These are phyloP conservation scores for Globisporangium acanthophoron DNA, from an alignment of 352 stramenopile species.

Conservation along the genomic window DNA sequence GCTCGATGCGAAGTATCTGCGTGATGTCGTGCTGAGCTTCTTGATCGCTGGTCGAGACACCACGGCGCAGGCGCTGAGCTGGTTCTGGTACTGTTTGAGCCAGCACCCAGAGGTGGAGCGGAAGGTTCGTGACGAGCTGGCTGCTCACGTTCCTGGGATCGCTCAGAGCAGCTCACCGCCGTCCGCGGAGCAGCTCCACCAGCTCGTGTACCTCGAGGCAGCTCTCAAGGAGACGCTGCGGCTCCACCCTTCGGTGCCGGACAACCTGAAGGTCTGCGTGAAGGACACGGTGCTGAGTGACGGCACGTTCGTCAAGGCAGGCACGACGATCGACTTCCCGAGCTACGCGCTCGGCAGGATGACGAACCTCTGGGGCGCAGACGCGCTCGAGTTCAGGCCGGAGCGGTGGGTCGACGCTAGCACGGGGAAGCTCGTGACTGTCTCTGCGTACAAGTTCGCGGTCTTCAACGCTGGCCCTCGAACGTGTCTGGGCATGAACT, in stretches of 20 bases:
- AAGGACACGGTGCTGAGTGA: conserved; percentile 52
- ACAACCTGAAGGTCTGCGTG: conserved; percentile 22
- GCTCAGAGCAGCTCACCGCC: conserved; percentile 16
- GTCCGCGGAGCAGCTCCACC: conserved; percentile 19
- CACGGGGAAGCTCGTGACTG: conserved; percentile 21
- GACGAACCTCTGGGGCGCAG: conserved; percentile 44
- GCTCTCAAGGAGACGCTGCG: conserved; percentile 56
- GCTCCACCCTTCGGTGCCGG: conserved; percentile 44
- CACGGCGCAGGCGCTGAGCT: conserved; percentile 60
- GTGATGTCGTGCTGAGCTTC: conserved; percentile 77
- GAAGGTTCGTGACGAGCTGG: conserved; percentile 44
- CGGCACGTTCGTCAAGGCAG: conserved; percentile 43
- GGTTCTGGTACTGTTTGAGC: conserved; percentile 57
- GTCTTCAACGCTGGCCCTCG: conserved; percentile 69
- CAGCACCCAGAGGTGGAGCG: conserved; percentile 43
- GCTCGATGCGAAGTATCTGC: conserved; percentile 35
- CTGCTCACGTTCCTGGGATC: background rate
- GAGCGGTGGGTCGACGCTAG: conserved; percentile 54
- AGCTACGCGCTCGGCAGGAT: conserved; percentile 58
- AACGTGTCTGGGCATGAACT: conserved; percentile 59
- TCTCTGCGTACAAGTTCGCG: conserved; percentile 57
- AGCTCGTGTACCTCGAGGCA: conserved; percentile 39
- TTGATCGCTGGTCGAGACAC: conserved; percentile 77
- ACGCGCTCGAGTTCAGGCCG: conserved; percentile 55
- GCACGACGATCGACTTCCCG: conserved; percentile 24